Evolutionary conservation across 495 filamentous ascomycete species (phyloP), one percentile per base, ranked within the genome.

Genomic region (Tuber calosporum): DNA sequence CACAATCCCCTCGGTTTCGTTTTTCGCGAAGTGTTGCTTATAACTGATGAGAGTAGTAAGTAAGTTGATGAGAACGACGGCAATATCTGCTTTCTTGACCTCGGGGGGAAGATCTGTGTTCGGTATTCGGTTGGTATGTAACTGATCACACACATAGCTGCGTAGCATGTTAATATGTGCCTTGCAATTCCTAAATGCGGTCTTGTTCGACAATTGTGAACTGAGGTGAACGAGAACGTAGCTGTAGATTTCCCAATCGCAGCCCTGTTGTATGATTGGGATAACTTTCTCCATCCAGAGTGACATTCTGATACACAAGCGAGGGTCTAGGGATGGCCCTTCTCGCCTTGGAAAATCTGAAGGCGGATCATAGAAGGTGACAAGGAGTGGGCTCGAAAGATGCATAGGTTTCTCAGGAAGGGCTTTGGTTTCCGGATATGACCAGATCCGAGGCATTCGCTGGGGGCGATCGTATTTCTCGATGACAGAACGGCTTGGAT

Each of bases 191-290:
- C 82, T 84, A 82, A 97, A 97, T 9, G 97, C 84, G n/a, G 91
- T 88, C 75, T 93, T 91, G 80, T 98, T 98, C 79, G 90, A 89
- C 43, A 99, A 86, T 79, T 97, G 94, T 37, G 90, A 90, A 19
- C 91, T 90, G n/a, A 97, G 83, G 81, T 97, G 92, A 19, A 91
- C 90, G 19, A 98, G 85, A 40, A 95, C 87, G 81, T 93, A 97
- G 83, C 91, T 94, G 85, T 96, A 97, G 1, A 97, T 84, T 82
- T 98, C 93, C 96, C 96, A 99, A 69, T 97, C 91, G 40, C 88
- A 88, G 67, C 90, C 91, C 58, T 91, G 85, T 76, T 92, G 89
- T 41, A 99, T 83, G 30, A 96, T 83, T 3, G 86, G 86, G 48
- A 94, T 87, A 48, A 96, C 83, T 13, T 87, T 84, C 69, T 95